Evolutionary conservation across 192 early-diverging fungal genomes (phyloP).

Genomic region (Podochytrium sp.): DNA sequence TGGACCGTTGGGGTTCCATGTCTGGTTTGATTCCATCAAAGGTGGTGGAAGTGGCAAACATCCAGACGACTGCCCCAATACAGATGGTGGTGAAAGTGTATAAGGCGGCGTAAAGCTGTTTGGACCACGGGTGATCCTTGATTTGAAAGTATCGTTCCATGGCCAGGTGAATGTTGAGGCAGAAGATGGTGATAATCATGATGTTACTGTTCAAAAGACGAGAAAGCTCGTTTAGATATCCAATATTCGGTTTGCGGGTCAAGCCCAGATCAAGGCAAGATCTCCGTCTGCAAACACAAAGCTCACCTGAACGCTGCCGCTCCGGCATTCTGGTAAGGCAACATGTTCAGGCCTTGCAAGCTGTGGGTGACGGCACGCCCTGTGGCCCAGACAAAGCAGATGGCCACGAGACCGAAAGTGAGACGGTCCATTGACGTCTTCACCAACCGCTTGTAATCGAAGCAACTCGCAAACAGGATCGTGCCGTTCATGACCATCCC

Average conservation of each 20-base stretch:
- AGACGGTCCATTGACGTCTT: conserved; percentile 12
- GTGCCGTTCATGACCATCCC: conserved; percentile 2
- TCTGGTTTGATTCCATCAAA: conserved; percentile 10
- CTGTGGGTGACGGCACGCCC: neutral
- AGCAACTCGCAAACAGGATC: neutral
- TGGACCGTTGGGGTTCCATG: neutral
- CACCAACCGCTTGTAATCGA: neutral
- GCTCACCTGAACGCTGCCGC: neutral
- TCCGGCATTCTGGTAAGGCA: neutral
- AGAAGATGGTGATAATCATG: neutral
- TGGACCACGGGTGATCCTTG: neutral
- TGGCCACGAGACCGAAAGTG: neutral
- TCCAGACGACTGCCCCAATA: neutral
- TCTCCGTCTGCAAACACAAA: too few relatives aligned
- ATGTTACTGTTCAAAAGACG: neutral
- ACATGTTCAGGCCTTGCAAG: neutral
- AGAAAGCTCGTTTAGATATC: neutral
- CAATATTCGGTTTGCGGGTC: neutral
- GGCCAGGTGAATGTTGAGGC: conserved; percentile 8
- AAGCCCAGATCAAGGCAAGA: too few relatives aligned
- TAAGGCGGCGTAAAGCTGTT: neutral
- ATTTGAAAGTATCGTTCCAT: conserved; percentile 27
- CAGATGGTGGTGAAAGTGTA: neutral
- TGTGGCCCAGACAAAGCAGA: conserved; percentile 11
- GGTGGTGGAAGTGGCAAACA: neutral